Conservation (phyloP, 1,284 basidiomycete genomes). For the Abortiporus biennis region DNA sequence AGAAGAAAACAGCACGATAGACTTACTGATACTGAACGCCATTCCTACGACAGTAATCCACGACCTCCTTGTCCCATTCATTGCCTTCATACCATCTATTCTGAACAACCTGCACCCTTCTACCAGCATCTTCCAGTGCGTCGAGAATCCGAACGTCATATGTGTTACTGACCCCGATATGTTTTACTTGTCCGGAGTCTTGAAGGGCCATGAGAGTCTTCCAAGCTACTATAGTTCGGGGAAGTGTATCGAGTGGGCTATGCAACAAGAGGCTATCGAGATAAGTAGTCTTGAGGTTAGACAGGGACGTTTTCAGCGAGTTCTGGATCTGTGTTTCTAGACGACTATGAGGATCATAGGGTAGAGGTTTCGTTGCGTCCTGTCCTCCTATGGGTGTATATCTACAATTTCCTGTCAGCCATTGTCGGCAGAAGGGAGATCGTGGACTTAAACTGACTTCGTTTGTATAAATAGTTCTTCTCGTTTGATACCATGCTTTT, state of each 20-base stretch:
- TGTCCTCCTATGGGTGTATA: slow-evolving; percentile 71
- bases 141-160: slow-evolving; percentile 57
- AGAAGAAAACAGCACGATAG: slow-evolving; percentile 6
- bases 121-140: slow-evolving; percentile 42
- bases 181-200: slow-evolving; percentile 52
- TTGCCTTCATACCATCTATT: slow-evolving; percentile 82
- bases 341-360: slow-evolving; percentile 54
- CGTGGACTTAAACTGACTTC: slow-evolving; percentile 41
- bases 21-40: slow-evolving; percentile 71
- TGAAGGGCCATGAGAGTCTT: slow-evolving; percentile 51
- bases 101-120: slow-evolving; percentile 65
- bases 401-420: slow-evolving; percentile 27
- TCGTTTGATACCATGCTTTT: slow-evolving; percentile 28
- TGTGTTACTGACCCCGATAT: slow-evolving; percentile 73
- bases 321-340: slow-evolving; percentile 55
- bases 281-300: slow-evolving; percentile 62
- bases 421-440: background rate
- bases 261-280: slow-evolving; percentile 76
- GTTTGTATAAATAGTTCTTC: slow-evolving; percentile 48
- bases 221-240: slow-evolving; percentile 66
- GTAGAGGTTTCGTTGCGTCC: slow-evolving; percentile 60
- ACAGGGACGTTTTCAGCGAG: slow-evolving; percentile 61
- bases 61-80: slow-evolving; percentile 62
- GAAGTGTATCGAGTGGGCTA: slow-evolving; percentile 56
- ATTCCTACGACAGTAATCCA: slow-evolving; percentile 47